Conservation (phyloP, 179 eudicot genomes). For the Amaranthus tricolor region DNA sequence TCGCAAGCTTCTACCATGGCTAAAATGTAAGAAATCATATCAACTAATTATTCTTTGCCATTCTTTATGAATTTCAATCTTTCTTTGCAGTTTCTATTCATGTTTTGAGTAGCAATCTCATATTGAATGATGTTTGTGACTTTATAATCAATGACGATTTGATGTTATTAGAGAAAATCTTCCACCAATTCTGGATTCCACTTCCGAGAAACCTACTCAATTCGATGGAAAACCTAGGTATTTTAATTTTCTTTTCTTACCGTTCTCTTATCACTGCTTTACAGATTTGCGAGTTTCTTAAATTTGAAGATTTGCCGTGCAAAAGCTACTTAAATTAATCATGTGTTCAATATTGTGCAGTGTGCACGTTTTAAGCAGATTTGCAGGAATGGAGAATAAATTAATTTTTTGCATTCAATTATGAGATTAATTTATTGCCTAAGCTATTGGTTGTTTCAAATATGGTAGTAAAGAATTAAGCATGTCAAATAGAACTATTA, state of each 20-base stretch:
- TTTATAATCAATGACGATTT: not conserved
- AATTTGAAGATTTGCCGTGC: not conserved
- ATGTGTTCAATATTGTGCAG: too few relatives aligned
- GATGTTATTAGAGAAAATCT: not conserved
- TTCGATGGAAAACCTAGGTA: conserved; percentile 71
- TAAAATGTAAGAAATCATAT: not conserved
- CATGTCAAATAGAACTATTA: too few relatives aligned
- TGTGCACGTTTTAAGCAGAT: too few relatives aligned
- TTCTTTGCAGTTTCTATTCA: not conserved
- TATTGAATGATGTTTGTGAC: not conserved
- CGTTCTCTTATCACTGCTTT: not conserved
- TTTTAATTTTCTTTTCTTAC: not conserved
- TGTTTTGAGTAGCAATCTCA: not conserved
- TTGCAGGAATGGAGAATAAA: not conserved
- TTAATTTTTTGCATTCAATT: not conserved
- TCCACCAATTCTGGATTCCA: not conserved
- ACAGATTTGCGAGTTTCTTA: not conserved
- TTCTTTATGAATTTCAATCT: not conserved
- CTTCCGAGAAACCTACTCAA: conserved; percentile 51
- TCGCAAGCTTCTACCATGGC: not conserved
- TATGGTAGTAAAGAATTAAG: too few relatives aligned
- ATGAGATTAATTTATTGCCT: too few relatives aligned
- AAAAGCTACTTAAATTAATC: too few relatives aligned
- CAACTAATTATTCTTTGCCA: not conserved
- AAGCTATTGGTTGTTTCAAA: too few relatives aligned